Base-by-base conservation (phyloP, 495 filamentous ascomycete genomes). In the Cercophora sp. region DNA sequence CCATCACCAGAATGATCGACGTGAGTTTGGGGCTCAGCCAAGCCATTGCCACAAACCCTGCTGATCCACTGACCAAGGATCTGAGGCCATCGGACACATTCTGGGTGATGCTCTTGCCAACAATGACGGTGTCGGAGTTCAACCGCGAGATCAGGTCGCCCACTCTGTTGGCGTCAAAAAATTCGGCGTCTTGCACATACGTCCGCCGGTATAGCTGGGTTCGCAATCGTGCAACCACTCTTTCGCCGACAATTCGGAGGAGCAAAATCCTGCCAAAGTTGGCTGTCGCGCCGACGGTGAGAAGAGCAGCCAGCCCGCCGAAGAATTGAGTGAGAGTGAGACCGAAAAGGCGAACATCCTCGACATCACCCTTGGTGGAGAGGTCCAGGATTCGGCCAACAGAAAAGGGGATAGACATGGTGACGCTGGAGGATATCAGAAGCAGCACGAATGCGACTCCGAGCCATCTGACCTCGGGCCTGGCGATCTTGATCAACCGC, bases 41-140 rank as follows among this genome's bases (percentile, higher is more conserved):
- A 16, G 85, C 83, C 93, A 98, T 97, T 56, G 92, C 76, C 32
- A 81, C 80, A 57, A 98, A 85, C 2, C 94, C 94, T 53, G 92
- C 91, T 1, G 78, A 79, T 52, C 93, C 91, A 62, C 88, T 95
- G 41, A 98, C 90, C 43, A 88, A 70, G 3, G 93, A 84, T 24
- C 93, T 84, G 24, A 97, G 74, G 10, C 93, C 93, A 70, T 98
- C 93, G 2, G 91, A 96, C 36, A 98, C 72, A 63, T 98, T 98
- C 59, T 97, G 93, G 8, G 94, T 97, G 59, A 98, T 94, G 68
- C 89, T 94, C 72, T 98, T 98, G 57, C 91, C 93, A 26, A 97
- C 92, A 57, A 98, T 91, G 57, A 97, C 86, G 1, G 93, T 96
- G 64, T 98, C 93, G 8, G 91, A 96, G 60, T 91, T 89, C 18